Conservation (phyloP, 139 green algal species). For the Chlorella sp. region DNA sequence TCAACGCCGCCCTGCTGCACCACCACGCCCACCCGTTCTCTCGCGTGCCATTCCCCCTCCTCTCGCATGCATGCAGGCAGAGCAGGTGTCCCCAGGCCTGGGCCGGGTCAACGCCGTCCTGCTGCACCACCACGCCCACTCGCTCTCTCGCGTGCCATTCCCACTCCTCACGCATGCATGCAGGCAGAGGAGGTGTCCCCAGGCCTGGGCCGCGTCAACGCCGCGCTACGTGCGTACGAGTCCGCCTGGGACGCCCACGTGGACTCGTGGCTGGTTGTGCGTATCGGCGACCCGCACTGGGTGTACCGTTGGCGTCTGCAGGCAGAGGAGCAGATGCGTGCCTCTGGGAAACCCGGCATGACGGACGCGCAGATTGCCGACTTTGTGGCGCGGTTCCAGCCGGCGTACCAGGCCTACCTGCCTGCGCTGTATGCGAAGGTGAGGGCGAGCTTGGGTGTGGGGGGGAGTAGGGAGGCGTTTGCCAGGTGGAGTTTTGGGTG, state of each 20-base stretch:
- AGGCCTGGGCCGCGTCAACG: constrained; percentile 67
- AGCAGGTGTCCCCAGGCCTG: constrained; percentile 48
- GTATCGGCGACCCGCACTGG: constrained; percentile 62
- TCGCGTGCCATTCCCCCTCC: too few species aligned
- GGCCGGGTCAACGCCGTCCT: too few species aligned
- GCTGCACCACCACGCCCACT: too few species aligned
- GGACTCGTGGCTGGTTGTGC: constrained; percentile 92
- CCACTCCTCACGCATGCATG: background rate
- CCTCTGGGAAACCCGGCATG: constrained; percentile 81
- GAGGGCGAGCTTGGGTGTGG: background rate
- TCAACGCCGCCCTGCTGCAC: too few species aligned
- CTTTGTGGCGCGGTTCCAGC: constrained; percentile 94
- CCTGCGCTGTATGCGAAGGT: constrained; percentile 58
- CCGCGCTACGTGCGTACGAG: constrained; percentile 62
- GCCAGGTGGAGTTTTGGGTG: background rate
- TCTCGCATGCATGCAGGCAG: too few species aligned
- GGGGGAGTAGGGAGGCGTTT: background rate
- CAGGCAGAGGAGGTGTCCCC: constrained; percentile 40
- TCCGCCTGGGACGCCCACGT: constrained; percentile 71
- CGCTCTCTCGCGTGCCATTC: constrained; percentile 64
- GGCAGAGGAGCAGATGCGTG: constrained; percentile 86
- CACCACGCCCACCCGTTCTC: too few species aligned
- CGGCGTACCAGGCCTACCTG: constrained; percentile 95
- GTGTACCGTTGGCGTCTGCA: constrained; percentile 63
- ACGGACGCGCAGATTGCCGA: constrained; percentile 78